Base-by-base conservation (phyloP, 2,329 filamentous ascomycete genomes). In the Tolypocladium inflatum region DNA sequence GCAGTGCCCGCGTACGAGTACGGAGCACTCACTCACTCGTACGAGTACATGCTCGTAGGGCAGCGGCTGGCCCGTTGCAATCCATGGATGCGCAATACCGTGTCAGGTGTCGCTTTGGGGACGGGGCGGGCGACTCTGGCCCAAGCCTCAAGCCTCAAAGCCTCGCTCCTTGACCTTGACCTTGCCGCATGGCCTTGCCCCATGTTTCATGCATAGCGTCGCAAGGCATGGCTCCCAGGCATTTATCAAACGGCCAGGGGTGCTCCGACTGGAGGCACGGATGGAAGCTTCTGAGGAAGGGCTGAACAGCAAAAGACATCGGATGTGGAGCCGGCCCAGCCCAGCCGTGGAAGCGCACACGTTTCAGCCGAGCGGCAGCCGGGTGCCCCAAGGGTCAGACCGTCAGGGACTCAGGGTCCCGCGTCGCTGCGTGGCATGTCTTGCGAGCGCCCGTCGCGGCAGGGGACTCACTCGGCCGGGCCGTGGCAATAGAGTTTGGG, bases 131-230 rank as follows among this genome's bases (percentile, higher is more conserved):
- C 45, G 45, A 11, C 45, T 7, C 11, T 33, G 45, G 26, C 15
- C 9, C 45, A 50, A 50, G 43, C 4, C 43, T 15, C 43, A 48
- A 48, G 43, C 11, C 15, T 45, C 23, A 7, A 45, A 11, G 45
- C 45, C 23, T 26, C 45, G 45, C 15, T 11, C 45, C 45, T 50
- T 19, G 45, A 19, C 23, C 26, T 50, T 50, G 45, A 8, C 30
- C 48, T 35, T 37, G 48, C 4, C 10, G 30, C 10, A n/a, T 19
- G 19, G 19, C 48, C 55, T 51, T 19, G 55, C 54, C 43, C 55
- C 60, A 51, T 56, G 58, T 61, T 61, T 59, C 58, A 59, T 48
- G 42, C 41, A 50, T 35, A 19, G 55, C 42, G 56, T 58, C 54
- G 55, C 57, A 57, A 43, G 54, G 51, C 50, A 45, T 35, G 38